A percentile compares a stretch with the other conserved stretches of the same genome.
phyloP scores from a whole-genome alignment of 805 yeast species.

The Ogataea pignaliae region DNA sequence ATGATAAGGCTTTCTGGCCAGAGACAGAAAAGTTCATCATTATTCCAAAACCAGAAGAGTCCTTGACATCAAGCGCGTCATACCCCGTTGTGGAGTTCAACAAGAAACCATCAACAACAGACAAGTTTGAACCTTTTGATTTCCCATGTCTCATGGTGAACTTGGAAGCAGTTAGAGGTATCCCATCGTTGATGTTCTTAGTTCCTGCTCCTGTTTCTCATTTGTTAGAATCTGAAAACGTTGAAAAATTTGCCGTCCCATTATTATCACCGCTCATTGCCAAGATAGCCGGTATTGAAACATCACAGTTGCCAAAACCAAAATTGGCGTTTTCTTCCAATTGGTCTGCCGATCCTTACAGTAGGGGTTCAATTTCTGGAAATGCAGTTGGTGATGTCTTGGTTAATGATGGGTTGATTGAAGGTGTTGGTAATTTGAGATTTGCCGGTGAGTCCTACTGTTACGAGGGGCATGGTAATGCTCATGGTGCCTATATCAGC shows the following conservation, averaged over 20 bases:
- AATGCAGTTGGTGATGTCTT: slow-evolving; percentile 38
- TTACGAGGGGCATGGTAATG: slow-evolving; percentile 49
- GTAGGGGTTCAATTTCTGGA: slow-evolving; percentile 46
- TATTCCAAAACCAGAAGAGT: slow-evolving; percentile 24
- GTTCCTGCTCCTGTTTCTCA: slow-evolving; percentile 46
- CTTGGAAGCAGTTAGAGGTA: slow-evolving; percentile 19
- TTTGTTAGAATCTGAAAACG: slow-evolving; percentile 37
- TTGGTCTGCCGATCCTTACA: slow-evolving; percentile 48
- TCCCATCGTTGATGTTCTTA: slow-evolving; percentile 39
- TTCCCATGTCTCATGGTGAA: slow-evolving; percentile 28
- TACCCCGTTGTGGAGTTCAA: slow-evolving; percentile 14
- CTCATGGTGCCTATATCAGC: slow-evolving; percentile 51
- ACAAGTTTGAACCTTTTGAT: slow-evolving; percentile 20
- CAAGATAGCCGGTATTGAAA: slow-evolving; percentile 19
- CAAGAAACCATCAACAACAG: slow-evolving; percentile 5
- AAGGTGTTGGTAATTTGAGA: slow-evolving; percentile 35
- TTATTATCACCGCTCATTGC: slow-evolving; percentile 39
- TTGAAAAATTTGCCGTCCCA: slow-evolving; percentile 35
- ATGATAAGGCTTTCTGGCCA: slow-evolving; percentile 42
- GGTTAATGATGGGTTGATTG: slow-evolving; percentile 26
- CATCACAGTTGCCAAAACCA: slow-evolving; percentile 23
- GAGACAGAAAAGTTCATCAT: slow-evolving; percentile 27
- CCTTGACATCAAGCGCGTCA: slow-evolving; percentile 2
- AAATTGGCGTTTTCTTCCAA: slow-evolving; percentile 27
- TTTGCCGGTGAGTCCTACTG: slow-evolving; percentile 56